Percentiles rank a stretch among this genome's conserved stretches.
These are phyloP conservation scores for Earliella scabrosa DNA, from an alignment of 1,284 basidiomycete species.

Conservation along the genomic window DNA sequence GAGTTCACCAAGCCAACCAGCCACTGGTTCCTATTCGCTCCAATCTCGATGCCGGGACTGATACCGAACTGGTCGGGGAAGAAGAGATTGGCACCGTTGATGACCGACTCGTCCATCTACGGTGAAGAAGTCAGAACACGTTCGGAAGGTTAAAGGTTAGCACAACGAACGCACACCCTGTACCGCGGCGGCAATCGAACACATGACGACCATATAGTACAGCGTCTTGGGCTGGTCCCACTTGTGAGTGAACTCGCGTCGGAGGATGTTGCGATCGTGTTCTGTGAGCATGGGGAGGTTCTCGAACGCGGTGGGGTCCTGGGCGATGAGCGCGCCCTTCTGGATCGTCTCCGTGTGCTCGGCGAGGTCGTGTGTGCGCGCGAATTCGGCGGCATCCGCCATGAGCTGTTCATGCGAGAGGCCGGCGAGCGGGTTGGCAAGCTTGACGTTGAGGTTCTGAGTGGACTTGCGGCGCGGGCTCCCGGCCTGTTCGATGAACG, in stretches of 20 bases:
- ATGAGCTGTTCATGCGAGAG: slow-evolving; percentile 59
- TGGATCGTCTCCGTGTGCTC: slow-evolving; percentile 53
- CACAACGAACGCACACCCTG: slow-evolving; percentile 54
- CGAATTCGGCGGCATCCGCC: slow-evolving; percentile 59
- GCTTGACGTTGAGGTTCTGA: slow-evolving; percentile 38
- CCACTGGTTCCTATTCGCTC: slow-evolving; percentile 57
- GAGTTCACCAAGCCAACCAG: slow-evolving; percentile 77
- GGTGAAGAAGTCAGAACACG: slow-evolving; percentile 1
- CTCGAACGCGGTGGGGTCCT: slow-evolving; percentile 58
- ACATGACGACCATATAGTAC: slow-evolving; percentile 62
- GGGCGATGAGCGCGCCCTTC: slow-evolving; percentile 69
- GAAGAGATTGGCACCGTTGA: slow-evolving; percentile 76
- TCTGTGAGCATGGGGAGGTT: slow-evolving; percentile 55
- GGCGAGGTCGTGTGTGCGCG: slow-evolving; percentile 51
- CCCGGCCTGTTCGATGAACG: slow-evolving; percentile 31
- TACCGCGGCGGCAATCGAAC: slow-evolving; percentile 69
- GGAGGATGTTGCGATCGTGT: slow-evolving; percentile 57
- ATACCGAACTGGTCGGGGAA: slow-evolving; percentile 69
- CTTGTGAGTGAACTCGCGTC: slow-evolving; percentile 63
- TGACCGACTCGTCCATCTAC: slow-evolving; percentile 70
- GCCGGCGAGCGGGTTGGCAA: slow-evolving; percentile 63
- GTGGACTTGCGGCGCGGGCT: slow-evolving; percentile 24
- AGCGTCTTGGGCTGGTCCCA: slow-evolving; percentile 64
- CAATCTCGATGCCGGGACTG: slow-evolving; percentile 13
- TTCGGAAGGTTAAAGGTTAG: background rate